phyloP scores from a whole-genome alignment of 2,329 filamentous ascomycete species.

The Alternaria alternata region DNA sequence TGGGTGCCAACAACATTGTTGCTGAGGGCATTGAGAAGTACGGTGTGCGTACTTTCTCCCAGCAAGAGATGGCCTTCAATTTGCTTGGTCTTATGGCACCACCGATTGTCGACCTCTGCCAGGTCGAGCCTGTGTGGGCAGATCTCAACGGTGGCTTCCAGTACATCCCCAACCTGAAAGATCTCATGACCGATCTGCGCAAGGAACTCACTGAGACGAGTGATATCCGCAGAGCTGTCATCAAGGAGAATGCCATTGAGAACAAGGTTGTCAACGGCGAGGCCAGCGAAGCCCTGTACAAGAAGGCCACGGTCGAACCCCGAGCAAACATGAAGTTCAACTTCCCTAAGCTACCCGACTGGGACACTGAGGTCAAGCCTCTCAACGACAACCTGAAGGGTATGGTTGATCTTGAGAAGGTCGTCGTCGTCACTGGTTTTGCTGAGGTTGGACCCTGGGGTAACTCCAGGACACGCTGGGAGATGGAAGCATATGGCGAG shows the following conservation, averaged over 20 bases:
- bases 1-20: slow-evolving; percentile 97
- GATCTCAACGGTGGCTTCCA: slow-evolving; percentile 97
- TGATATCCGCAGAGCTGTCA: slow-evolving; percentile 90
- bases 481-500: slow-evolving; percentile 97
- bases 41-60: slow-evolving; percentile 96
- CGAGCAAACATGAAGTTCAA: slow-evolving; percentile 98
- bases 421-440: slow-evolving; percentile 96
- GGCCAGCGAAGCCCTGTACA: slow-evolving; percentile 89
- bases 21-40: slow-evolving; percentile 96
- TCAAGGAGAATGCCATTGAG: slow-evolving; percentile 94
- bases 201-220: slow-evolving; percentile 95
- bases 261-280: slow-evolving; percentile 98
- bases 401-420: slow-evolving; percentile 98
- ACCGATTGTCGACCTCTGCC: slow-evolving; percentile 91
- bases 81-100: slow-evolving; percentile 95
- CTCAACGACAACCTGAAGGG: slow-evolving; percentile 89
- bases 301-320: slow-evolving; percentile 91
- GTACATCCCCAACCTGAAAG: slow-evolving; percentile 95
- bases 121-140: slow-evolving; percentile 93
- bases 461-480: slow-evolving; percentile 97
- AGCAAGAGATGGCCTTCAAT: slow-evolving; percentile 99
- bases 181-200: slow-evolving; percentile 89
- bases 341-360: slow-evolving; percentile 89
- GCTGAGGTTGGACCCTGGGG: slow-evolving; percentile 97
- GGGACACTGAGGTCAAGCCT: slow-evolving; percentile 88